Evolutionary conservation across 148 eudicot species (phyloP), one percentile per base, ranked within the genome.

Genomic region (Simmondsia chinensis): DNA sequence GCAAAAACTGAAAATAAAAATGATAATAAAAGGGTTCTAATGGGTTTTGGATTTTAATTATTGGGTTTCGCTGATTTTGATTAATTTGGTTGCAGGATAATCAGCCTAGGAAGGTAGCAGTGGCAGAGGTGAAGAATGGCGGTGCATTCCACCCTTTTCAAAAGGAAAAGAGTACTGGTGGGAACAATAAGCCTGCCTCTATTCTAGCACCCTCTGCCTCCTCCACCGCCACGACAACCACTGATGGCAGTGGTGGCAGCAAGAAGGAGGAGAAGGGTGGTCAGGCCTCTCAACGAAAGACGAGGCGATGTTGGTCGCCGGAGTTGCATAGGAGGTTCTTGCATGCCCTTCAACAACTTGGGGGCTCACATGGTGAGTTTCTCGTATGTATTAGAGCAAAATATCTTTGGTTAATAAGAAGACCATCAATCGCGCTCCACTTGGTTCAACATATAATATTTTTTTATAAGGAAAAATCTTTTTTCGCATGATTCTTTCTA

Each of bases 251-350:
- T 11, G 19, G 40, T 23, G 64, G 48, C 4, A 50, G 45, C 4
- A 76, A 78, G 22, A 71, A 64, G 59, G 80, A 70, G 15, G 81
- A 72, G 7, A 65, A 70, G 53, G 76, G 56, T 44, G 69, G 65
- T 32, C 61, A n/a, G n/a, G n/a, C n/a, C n/a, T n/a, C n/a, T n/a
- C n/a, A 53, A 25, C 70, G 94, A 57, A 91, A 91, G 39, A 9
- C 74, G 0, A 69, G 97, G 54, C 60, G 97, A 47, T 69, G 83
- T 61, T 91, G 97, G 97, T 91, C 97, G 36, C 76, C 82, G 7
- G 97, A 85, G 45, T 51, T 77, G 63, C 84, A 77, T 54, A 56
- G 68, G 43, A 57, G 73, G 36, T 77, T 77, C 25, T 41, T 73
- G 49, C 46, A 70, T 61, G 67, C 75, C 4, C 64, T 77, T 44